Percentiles rank a stretch among this genome's conserved stretches.
These are phyloP conservation scores for Inosperma sp. DNA, from an alignment of 768 basidiomycete genomes.

Conservation along the genomic window DNA sequence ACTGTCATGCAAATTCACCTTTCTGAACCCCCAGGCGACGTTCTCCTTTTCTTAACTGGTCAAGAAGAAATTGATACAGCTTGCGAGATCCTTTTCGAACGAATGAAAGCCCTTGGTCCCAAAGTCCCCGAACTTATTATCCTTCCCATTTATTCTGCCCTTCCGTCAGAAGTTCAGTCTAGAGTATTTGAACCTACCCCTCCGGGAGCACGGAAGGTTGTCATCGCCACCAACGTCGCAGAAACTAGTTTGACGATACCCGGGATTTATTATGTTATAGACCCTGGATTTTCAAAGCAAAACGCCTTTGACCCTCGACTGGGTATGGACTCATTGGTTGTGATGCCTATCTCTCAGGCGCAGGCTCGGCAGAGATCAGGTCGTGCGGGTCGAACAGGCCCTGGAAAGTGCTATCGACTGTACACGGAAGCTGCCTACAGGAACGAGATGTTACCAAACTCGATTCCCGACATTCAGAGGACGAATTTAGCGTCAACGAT, in stretches of 20 bases:
- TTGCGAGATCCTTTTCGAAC: constrained; percentile 95
- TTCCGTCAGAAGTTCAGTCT: constrained; percentile 97
- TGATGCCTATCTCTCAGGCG: constrained; percentile 98
- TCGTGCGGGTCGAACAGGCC: constrained; percentile 95
- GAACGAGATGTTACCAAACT: constrained; percentile 97
- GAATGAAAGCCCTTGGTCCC: constrained; percentile 98
- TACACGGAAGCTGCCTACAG: constrained; percentile 98
- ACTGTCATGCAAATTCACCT: constrained; percentile 99
- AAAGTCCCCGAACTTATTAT: constrained; percentile 97
- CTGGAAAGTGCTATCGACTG: constrained; percentile 96
- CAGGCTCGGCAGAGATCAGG: constrained; percentile 95
- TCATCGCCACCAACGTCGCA: constrained; percentile 99
- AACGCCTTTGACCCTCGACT: constrained; percentile 96
- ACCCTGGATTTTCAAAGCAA: constrained; percentile 98
- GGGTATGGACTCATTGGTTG: constrained; percentile 98
- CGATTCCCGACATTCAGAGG: constrained; percentile 96
- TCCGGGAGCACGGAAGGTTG: constrained; percentile 96
- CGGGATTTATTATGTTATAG: constrained; percentile 98
- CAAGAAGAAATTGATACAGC: constrained; percentile 98
- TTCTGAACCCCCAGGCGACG: constrained; percentile 94
- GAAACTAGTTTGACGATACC: constrained; percentile 98
- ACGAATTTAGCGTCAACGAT: constrained; percentile 92
- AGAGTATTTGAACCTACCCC: constrained; percentile 97
- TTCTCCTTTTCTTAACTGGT: constrained; percentile 95
- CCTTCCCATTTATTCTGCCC: constrained; percentile 95